phyloP scores from a whole-genome alignment of 805 yeast genomes.

The Myxozyma sirexii region DNA sequence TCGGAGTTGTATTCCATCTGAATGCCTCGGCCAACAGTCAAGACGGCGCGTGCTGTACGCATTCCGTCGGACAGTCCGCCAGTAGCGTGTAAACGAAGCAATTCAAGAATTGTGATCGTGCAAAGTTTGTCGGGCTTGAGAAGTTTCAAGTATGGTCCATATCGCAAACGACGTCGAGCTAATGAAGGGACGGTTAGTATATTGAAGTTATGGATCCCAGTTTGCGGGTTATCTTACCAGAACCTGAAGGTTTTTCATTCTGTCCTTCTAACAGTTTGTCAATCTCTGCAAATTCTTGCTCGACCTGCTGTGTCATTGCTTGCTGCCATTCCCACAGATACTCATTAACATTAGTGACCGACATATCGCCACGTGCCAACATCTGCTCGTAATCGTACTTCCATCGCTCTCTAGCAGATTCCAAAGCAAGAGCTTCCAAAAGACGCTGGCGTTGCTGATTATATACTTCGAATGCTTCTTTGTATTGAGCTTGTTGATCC shows the following conservation, averaged over 20 bases:
- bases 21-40: conserved; percentile 78
- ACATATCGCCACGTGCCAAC: conserved; percentile 56
- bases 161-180: conserved; percentile 43
- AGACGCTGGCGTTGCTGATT: conserved; percentile 76
- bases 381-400: conserved; percentile 73
- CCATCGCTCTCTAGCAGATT: conserved; percentile 90
- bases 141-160: conserved; percentile 77
- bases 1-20: conserved; percentile 83
- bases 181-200: not conserved
- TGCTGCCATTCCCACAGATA: conserved; percentile 84
- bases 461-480: conserved; percentile 64
- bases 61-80: conserved; percentile 77
- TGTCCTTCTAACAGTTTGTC: conserved; percentile 30
- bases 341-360: conserved; percentile 64
- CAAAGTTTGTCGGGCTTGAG: conserved; percentile 79
- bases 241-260: not conserved
- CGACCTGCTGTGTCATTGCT: conserved; percentile 68
- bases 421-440: conserved; percentile 76
- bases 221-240: too few species aligned
- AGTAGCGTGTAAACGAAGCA: conserved; percentile 71
- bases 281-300: conserved; percentile 65
- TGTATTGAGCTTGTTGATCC: conserved; percentile 54
- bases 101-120: conserved; percentile 80
- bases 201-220: not conserved
- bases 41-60: conserved; percentile 79